Evolutionary conservation across 2,329 filamentous ascomycete species (phyloP), one percentile per base, ranked within the genome.

Genomic region (Aspergillus neoniger): DNA sequence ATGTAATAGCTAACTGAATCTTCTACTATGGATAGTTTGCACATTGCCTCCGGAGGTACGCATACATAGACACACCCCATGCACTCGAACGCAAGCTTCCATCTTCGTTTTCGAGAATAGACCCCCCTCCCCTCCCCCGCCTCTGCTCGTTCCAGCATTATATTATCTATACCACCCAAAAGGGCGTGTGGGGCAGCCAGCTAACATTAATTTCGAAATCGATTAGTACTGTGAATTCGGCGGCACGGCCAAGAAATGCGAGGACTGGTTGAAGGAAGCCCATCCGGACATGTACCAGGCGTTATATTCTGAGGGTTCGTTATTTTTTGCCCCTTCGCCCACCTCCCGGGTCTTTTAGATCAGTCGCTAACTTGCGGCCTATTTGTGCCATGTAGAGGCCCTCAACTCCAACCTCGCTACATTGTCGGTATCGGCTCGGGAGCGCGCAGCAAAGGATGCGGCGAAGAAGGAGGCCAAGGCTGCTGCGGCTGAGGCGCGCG

Each of bases 391-490:
- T 36, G 14, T 41, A 91, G 91, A 93, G 81, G 90, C 91, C 15
- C 81, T 97, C 65, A 88, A 90, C 77, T 90, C 91, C 64, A 92
- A 92, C 69, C 90, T 96, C 55, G 89, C 91, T 57, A 88, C 91
- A 38, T 88, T 99, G 66, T 95, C 91, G 56, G 81, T 98, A 73
- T 92, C 95, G 65, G 94, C 92, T 55, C 92, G 96, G 77, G 94
- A 97, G 81, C 91, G 94, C 70, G 94, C 93, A 58, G 92, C 92
- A 65, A 97, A 97, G 78, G 95, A 99, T 77, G 92, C 94, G 36
- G 89, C 92, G 71, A 99, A 98, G 84, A 98, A 99, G 81, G 91
- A 94, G 39, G 91, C 92, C 59, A 97, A 96, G 81, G 95, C 95
- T 55, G 91, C 92, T 66, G 89, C 92, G 25, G 89, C 88, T 19